phyloP scores from a whole-genome alignment of 1,284 basidiomycete genomes.

The Cutaneotrichosporon mucoides region DNA sequence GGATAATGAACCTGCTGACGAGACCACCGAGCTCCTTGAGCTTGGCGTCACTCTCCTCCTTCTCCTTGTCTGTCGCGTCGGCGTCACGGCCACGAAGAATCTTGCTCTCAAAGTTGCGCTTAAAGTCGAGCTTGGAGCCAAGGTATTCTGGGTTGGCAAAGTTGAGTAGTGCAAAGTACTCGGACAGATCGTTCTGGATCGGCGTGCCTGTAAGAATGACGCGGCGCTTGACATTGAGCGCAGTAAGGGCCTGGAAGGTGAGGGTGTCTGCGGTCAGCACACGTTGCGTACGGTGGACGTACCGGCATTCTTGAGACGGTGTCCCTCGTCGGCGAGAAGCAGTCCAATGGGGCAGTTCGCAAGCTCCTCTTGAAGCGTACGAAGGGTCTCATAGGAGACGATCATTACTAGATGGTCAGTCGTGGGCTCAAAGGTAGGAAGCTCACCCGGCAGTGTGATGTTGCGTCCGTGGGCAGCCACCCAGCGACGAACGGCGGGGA shows the following conservation, averaged over 20 bases:
- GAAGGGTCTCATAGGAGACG: conserved; percentile 94
- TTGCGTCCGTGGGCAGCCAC: conserved; percentile 77
- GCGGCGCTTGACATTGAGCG: conserved; percentile 83
- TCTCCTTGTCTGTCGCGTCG: conserved; percentile 76
- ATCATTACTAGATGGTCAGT: conserved; percentile 75
- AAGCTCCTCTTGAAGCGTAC: conserved; percentile 72
- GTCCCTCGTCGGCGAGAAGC: conserved; percentile 93
- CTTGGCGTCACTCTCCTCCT: conserved; percentile 81
- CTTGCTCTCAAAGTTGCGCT: conserved; percentile 91
- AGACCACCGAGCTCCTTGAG: conserved; percentile 86
- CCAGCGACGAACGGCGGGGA: conserved; percentile 78
- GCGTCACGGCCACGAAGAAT: conserved; percentile 94
- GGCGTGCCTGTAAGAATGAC: conserved; percentile 97
- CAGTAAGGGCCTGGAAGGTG: conserved; percentile 82
- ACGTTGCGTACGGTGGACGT: conserved; percentile 22
- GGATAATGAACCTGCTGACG: conserved; percentile 95
- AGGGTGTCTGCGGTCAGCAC: conserved; percentile 61
- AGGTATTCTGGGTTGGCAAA: conserved; percentile 97
- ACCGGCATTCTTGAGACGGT: conserved; percentile 96
- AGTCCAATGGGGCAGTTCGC: conserved; percentile 80
- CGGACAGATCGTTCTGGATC: conserved; percentile 92
- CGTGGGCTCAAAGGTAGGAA: background rate
- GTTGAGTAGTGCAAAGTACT: conserved; percentile 93
- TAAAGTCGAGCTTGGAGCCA: conserved; percentile 86
- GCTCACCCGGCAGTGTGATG: conserved; percentile 80